These are phyloP conservation scores for Macrolepiota dolichaula DNA, from an alignment of 768 basidiomycete species.

Conservation along the genomic window DNA sequence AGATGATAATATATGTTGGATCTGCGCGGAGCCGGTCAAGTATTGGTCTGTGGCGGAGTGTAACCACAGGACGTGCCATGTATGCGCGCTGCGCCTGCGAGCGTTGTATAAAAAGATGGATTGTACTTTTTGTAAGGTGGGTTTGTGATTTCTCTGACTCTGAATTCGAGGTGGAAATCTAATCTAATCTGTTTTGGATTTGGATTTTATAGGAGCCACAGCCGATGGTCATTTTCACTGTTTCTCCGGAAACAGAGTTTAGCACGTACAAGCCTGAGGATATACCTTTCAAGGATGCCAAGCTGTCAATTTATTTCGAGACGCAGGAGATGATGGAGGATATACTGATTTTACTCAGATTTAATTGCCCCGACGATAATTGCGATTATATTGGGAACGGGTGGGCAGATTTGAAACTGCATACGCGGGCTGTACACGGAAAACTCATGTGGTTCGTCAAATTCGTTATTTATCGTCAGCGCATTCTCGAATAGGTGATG, in stretches of 20 bases:
- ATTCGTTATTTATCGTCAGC: neutral
- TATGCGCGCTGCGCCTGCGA: conserved; percentile 83
- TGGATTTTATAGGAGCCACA: conserved; percentile 58
- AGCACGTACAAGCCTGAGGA: conserved; percentile 50
- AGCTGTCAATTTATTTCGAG: conserved; percentile 83
- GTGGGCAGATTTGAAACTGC: conserved; percentile 88
- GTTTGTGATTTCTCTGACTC: conserved; percentile 16
- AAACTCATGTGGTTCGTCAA: conserved; percentile 78
- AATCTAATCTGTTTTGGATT: neutral
- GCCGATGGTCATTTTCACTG: conserved; percentile 70
- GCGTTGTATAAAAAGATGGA: conserved; percentile 92
- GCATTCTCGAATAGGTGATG: neutral
- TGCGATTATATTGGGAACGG: conserved; percentile 85
- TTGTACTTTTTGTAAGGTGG: conserved; percentile 95
- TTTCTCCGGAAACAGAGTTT: conserved; percentile 58
- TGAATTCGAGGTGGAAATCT: neutral
- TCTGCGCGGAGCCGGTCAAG: conserved; percentile 92
- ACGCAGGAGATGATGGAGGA: conserved; percentile 94
- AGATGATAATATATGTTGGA: conserved; percentile 70
- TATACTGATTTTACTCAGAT: conserved; percentile 83
- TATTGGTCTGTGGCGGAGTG: conserved; percentile 88
- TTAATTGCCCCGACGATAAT: conserved; percentile 85
- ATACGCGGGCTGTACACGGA: conserved; percentile 72
- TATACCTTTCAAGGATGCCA: conserved; percentile 65
- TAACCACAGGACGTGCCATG: conserved; percentile 93